Base-by-base conservation (phyloP, 164 flowering plant species). In the Magnolia officinalis region DNA sequence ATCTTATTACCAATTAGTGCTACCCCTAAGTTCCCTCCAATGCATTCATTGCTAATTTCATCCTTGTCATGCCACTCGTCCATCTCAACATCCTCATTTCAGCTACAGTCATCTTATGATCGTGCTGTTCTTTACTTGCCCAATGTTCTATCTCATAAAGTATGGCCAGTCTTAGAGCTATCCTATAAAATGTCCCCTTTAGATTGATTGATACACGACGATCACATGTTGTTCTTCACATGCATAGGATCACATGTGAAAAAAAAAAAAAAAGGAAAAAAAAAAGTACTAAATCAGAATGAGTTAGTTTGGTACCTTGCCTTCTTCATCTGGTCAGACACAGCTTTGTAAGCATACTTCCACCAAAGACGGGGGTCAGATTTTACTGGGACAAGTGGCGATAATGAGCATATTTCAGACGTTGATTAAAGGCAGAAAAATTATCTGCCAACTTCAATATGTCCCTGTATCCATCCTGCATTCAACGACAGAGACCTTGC, bases 401-500 rank as follows among this genome's bases (percentile, higher is more conserved):
- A 79, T 82, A 89, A 83, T 94, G 98, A 72, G 98, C 97, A 87
- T 91, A 88, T 77, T 84, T 91, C 77, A 94, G 81, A 14, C 98
- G 91, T 79, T 89, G 91, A 84, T 92, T 91, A 73, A 96, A 96
- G 71, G 98, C 83, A 76, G 97, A 82, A 83, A 96, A 96, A 78
- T 94, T 96, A 80, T 94, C 99, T 77, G 94, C 99, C 79, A 92
- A 79, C 77, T 90, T 94, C 67, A 92, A 49, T 61, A 92, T 79
- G 82, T 96, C 96, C 81, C 91, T 82, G 78, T 96, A 96, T 13
- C 95, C 98, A 86, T 88, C 85, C 99, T 96, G 89, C 86, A 86
- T n/a, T 19, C 70, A 67, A 21, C 73, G 59, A 66, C 59, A 31
- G 20, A 76, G 18, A 75, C 23, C 50, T 49, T 59, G 14, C 37